Evolutionary conservation across 805 yeast genomes (phyloP).

Genomic region (Danielia reshetovae): DNA sequence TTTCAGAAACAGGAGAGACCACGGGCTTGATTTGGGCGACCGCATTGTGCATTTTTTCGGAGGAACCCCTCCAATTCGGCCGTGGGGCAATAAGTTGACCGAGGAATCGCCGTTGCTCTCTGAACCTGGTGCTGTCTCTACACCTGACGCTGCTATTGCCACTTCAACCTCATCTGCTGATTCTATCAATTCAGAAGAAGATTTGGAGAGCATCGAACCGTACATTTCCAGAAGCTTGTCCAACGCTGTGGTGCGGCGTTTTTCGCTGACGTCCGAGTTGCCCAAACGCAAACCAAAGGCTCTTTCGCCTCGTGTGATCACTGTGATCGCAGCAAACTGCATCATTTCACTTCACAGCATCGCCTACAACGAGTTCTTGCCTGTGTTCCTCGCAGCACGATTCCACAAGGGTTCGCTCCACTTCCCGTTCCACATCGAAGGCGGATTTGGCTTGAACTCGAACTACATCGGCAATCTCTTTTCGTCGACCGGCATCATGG

Average conservation of each 20-base stretch:
- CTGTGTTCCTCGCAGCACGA: conserved; percentile 33
- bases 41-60: conserved; percentile 18
- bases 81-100: conserved; percentile 16
- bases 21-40: conserved; percentile 46
- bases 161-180: background rate
- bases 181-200: background rate
- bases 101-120: conserved; percentile 8
- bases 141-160: background rate
- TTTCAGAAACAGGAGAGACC: conserved; percentile 36
- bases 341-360: conserved; percentile 30
- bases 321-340: conserved; percentile 31
- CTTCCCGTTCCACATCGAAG: conserved; percentile 34
- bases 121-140: background rate
- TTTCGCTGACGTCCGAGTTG: conserved; percentile 10
- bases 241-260: conserved; percentile 13
- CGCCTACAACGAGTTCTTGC: conserved; percentile 33
- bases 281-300: conserved; percentile 5
- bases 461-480: conserved; percentile 32
- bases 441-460: conserved; percentile 34
- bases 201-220: conserved; percentile 6
- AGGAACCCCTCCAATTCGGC: conserved; percentile 14
- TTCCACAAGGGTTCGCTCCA: conserved; percentile 21
- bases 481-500: conserved; percentile 34
- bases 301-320: conserved; percentile 29
- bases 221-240: conserved; percentile 7